phyloP scores from a whole-genome alignment of 345 rosid species.

The Lepidium africanum region DNA sequence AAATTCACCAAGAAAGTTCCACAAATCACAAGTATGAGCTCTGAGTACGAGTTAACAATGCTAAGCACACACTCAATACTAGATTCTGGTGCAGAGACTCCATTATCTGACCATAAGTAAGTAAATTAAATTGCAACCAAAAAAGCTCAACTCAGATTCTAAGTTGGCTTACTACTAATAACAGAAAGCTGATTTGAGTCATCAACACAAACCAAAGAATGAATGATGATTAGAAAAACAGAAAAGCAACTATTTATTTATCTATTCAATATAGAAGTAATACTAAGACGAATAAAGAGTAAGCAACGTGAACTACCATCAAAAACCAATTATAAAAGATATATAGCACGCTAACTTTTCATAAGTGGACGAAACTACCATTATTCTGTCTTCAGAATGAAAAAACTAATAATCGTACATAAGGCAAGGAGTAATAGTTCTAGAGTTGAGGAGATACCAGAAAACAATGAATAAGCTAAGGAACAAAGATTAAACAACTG shows the following conservation, averaged over 20 bases:
- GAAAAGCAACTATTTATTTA: neutral
- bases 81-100: neutral
- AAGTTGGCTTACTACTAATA: conserved; percentile 7
- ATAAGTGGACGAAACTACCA: neutral
- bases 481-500: neutral
- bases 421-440: neutral
- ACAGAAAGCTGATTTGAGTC: neutral
- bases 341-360: conserved; percentile 1
- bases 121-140: neutral
- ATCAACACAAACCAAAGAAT: neutral
- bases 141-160: conserved; percentile 1
- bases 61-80: neutral
- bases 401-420: neutral
- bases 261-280: neutral
- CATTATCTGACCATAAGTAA: neutral
- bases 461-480: neutral
- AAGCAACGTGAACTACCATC: neutral
- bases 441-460: neutral
- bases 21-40: neutral
- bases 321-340: conserved; percentile 1
- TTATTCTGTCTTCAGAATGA: neutral
- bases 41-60: neutral
- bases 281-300: neutral
- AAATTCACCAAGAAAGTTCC: neutral
- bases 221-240: neutral